Evolutionary conservation across 2,329 filamentous ascomycete genomes (phyloP), one percentile per base, ranked within the genome.

Genomic region (Cercospora brassicicola): DNA sequence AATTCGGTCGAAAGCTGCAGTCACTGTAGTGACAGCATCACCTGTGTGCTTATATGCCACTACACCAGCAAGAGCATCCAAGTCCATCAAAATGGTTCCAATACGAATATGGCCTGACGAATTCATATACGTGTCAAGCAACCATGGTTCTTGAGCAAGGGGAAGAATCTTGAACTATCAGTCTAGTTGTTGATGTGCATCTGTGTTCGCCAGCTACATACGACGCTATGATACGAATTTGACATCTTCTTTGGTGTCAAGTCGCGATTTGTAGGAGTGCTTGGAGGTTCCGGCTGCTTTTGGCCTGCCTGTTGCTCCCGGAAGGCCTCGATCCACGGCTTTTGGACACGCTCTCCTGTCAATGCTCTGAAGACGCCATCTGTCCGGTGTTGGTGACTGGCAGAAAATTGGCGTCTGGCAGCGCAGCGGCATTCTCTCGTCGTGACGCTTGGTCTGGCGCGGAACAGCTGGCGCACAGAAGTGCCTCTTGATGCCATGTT

Each of bases 71-170:
- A 94, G 80, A 0, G 91, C 91, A 79, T 94, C 91, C 1, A 94
- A 84, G 70, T 94, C 91, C 90, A 93, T 93, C 69, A 94, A 87
- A 15, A 94, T 81, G 0, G 90, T 89, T 0, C 91, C 91, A 7
- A 93, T 83, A 63, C 89, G 84, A 72, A 94, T 90, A 73, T 92
- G 90, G 0, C 91, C 91, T 0, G 88, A 88, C 0, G 90, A 86
- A 78, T 93, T 93, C 75, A 92, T 86, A 75, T 94, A 94, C 0
- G 89, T 90, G 76, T 94, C 91, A 10, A 91, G 84, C 11, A 94
- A 82, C 89, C 90, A 93, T 62, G 90, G 90, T 75, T 93, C 91
- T 74, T 87, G 89, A 5, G 87, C 89, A 9, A 93, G 82, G 6
- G 90, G 90, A 30, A 93, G 81, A 15, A 88, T 80, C 87, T 89